Evolutionary conservation across 2,329 filamentous ascomycete genomes (phyloP), one percentile per base, ranked within the genome.

Genomic region (Nigrospora oryzae): DNA sequence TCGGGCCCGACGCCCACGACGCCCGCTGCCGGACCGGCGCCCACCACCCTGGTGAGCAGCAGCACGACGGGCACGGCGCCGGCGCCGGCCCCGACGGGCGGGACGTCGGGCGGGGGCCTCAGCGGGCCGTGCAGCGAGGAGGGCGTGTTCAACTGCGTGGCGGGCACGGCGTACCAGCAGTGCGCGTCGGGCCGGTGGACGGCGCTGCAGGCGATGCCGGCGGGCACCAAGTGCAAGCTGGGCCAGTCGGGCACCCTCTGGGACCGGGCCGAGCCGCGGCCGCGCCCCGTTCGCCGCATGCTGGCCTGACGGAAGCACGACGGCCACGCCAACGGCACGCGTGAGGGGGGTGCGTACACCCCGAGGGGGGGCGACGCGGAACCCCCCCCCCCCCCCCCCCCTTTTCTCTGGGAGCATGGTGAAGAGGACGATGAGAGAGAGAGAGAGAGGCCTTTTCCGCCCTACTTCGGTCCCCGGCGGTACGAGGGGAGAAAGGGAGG

Each of bases 161-260:
- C 56, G 0, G 73, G 74, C 13, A 63, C 55, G 1, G 65, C 67
- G 0, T 80, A 69, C 68, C 75, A 79, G 59, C 74, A 73, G 41
- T 80, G 76, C 47, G 76, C 67, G 7, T 71, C 68, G 3, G 75
- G 76, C 12, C 35, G 50, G 0, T 80, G 76, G 76, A 73, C 74
- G 4, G 53, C 59, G 0, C 43, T 59, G 2, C 65, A 67, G 47
- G 36, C 49, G 0, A 53, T 79, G 12, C 67, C 76, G 0, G 54
- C 58, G 0, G 76, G 76, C 1, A 73, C 71, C 0, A 53, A 46
- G 0, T 80, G 76, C 58, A 54, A 55, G 3, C 42, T 53, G 0
- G 75, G 75, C 1, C 58, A 73, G 47, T 60, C 63, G 2, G 52
- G 58, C 7, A 51, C 58, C 0, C 58, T 77, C 7, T 43, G 41